Conservation (phyloP, 305 asterid species). For the Fraxinus sp. region DNA sequence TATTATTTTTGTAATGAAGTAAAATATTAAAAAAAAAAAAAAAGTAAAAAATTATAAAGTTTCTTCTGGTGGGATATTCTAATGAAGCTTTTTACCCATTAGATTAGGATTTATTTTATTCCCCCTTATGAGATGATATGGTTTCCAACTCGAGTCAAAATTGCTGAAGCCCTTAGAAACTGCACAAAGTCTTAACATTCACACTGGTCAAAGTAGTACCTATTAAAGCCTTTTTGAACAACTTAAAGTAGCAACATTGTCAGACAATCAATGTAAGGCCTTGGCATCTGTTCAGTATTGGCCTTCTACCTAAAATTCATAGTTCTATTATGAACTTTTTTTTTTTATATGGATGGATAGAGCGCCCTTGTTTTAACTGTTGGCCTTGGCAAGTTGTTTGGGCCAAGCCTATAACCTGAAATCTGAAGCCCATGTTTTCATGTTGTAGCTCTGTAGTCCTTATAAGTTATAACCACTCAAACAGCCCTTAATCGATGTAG, state of each 20-base stretch:
- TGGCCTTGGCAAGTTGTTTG: not conserved
- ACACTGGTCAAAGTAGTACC: not conserved
- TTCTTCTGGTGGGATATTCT: not conserved
- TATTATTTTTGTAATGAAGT: not conserved
- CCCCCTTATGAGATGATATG: not conserved
- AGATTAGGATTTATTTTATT: not conserved
- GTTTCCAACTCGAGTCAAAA: not conserved
- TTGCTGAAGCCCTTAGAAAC: not conserved
- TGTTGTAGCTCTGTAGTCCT: not conserved
- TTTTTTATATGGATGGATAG: not conserved
- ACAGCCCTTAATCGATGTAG: not conserved
- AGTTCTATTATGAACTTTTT: constrained; percentile 13
- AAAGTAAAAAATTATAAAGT: not conserved
- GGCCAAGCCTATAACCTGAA: not conserved
- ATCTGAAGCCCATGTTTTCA: constrained; percentile 7
- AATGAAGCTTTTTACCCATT: not conserved
- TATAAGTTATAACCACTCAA: not conserved
- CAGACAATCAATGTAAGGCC: not conserved
- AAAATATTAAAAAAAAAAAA: not conserved
- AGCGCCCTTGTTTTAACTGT: not conserved
- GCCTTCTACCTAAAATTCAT: not conserved
- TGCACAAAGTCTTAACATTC: not conserved
- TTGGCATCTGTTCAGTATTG: not conserved
- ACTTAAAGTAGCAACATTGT: not conserved
- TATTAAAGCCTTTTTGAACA: not conserved